Base-by-base conservation (phyloP, 179 eudicot species). In the Heliamphora pulchella region DNA sequence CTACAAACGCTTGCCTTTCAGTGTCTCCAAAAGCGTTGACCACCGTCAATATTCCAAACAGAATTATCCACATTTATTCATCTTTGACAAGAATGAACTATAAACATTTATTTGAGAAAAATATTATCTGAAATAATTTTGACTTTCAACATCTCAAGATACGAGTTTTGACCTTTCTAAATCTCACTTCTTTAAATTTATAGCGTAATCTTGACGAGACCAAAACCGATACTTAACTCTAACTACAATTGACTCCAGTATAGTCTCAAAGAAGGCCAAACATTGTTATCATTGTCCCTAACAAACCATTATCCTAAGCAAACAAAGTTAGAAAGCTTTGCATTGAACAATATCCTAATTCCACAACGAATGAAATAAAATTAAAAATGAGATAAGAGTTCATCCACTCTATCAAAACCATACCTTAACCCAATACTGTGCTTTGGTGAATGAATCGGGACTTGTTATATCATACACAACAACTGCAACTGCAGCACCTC, bases 391-490 rank as follows among this genome's bases (percentile, higher is more conserved):
- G 80, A 48, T 20, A 87, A 39, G 10, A 57, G 14, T 9, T 46
- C 8, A 3, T 51, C 61, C 62, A 41, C 18, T 43, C 3, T 41
- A n/a, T 61, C 5, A 4, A 20, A 71, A 2, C 58, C 62, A 80
- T 85, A 89, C 98, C 97, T 95, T 95, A 68, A 95, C 95, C 98
- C 98, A 95, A 81, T 93, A 93, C 57, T 95, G 98, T 58, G 98
- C 98, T 83, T 95, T 95, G 59, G 76, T 64, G 75, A 95, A 95
- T 57, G 98, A 90, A 8, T 95, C 98, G 8, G 97, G 91, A 81
- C 84, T 93, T 71, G 98, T 93, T 82, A 95, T 91, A 86, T 95
- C 98, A 82, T 95, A 95, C 46, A 81, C 98, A 84, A 95, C 82
- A 77, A 95, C 91, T n/a, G 97, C 94, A 87, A 93, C 92, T 44